Base-by-base conservation (phyloP, 306 rosid genomes). In the Vigna nakashimae region DNA sequence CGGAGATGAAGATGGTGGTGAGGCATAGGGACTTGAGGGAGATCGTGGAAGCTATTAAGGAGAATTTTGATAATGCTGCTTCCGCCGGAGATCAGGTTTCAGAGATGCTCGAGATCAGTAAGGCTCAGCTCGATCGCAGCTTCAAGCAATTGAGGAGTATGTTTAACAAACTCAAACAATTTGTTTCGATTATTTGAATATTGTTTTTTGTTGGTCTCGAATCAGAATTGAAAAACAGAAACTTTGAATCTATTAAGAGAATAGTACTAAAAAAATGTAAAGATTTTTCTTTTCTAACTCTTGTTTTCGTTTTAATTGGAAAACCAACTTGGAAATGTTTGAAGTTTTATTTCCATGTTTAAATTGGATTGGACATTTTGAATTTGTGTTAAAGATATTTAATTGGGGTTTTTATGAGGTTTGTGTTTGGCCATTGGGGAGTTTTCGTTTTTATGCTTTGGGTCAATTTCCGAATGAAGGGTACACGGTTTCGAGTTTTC, bases 21-120 rank as follows among this genome's bases (percentile, higher is more conserved):
- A 87, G 99, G 75, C 99, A 96, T 64, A 88, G 67, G 80, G 89
- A 96, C 79, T 84, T 96, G 91, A 91, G 83, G 90, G 99, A 96
- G 87, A 96, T 96, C 22, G 92, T 91, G 52, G 94, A 91, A 11
- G 92, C 99, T 0, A 89, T 96, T 43, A 89, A 62, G 78, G 93
- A 96, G 55, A 86, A 93, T 71, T 96, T 96, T 51, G 98, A 96
- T 5, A 89, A 83, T 38, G 97, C 98, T 1, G 96, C 99, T 1
- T 32, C 68, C 3, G 94, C 94, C 6, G 99, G 99, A 18, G 94
- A 96, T 66, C 81, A 88, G 79, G 94, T 92, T 13, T 91, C 99
- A 7, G 92, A 90, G 69, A 85, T 96, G 89, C 94, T 96, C 13
- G 94, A 96, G 84, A 87, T 90, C 60, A 87, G 97, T 5, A 82